phyloP scores from a whole-genome alignment of 345 rosid species.

The Garcia nutans region DNA sequence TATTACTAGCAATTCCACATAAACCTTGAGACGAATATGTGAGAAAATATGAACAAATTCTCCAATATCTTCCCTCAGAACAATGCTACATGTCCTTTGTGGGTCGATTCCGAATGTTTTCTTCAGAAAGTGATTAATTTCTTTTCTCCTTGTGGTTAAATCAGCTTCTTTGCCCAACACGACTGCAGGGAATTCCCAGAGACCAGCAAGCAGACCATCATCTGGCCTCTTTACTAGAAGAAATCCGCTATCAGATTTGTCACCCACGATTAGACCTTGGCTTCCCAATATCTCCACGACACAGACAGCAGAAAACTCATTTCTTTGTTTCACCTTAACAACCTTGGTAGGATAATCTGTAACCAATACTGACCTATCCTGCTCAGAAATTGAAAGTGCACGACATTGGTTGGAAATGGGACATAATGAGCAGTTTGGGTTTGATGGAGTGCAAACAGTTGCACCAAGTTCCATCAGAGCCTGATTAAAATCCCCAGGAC shows the following conservation, averaged over 20 bases:
- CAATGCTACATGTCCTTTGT: constrained; percentile 37
- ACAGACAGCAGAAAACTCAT: constrained; percentile 68
- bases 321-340: constrained; percentile 61
- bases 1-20: constrained; percentile 61
- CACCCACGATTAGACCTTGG: constrained; percentile 20
- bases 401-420: constrained; percentile 74
- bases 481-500: constrained; percentile 95
- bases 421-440: constrained; percentile 72
- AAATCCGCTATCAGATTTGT: constrained; percentile 49
- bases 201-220: constrained; percentile 90
- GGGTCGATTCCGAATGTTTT: constrained; percentile 55
- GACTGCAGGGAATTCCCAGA: constrained; percentile 93
- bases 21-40: constrained; percentile 78
- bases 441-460: constrained; percentile 66
- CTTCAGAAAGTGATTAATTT: constrained; percentile 51
- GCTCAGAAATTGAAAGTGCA: constrained; percentile 52
- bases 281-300: constrained; percentile 71
- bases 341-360: constrained; percentile 78
- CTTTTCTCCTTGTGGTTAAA: constrained; percentile 52
- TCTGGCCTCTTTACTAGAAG: constrained; percentile 83
- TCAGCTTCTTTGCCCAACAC: constrained; percentile 50
- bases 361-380: constrained; percentile 47
- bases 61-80: constrained; percentile 71
- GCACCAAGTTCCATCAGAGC: constrained; percentile 98
- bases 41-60: constrained; percentile 79